These are phyloP conservation scores for Lunularia cruciata DNA, from an alignment of 225 moss, liverwort and hornwort species.

Conservation along the genomic window DNA sequence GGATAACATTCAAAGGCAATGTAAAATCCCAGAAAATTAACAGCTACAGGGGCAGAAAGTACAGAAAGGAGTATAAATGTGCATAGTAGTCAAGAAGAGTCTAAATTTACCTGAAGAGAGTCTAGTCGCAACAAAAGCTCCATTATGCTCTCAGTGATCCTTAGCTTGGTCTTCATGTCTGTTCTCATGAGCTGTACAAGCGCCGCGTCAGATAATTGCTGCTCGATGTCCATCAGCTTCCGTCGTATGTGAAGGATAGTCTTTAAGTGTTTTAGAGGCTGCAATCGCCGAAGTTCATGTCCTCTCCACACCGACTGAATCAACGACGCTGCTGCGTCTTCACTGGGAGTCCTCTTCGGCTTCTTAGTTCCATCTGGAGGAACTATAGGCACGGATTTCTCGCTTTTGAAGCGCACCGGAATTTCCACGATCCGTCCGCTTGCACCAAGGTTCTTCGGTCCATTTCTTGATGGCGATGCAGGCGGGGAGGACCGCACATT, in stretches of 20 bases:
- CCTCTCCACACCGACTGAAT: conserved; percentile 38
- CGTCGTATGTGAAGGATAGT: conserved; percentile 27
- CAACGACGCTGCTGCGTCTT: conserved; percentile 25
- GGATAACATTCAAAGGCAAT: not conserved
- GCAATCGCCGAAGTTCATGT: conserved; percentile 23
- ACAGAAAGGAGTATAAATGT: no score
- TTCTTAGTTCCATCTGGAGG: conserved; percentile 19
- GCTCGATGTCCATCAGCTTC: conserved; percentile 19
- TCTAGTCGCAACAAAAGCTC: conserved; percentile 40
- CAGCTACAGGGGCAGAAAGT: no score
- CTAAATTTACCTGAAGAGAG: conserved; percentile 53
- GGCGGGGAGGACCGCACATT: not conserved
- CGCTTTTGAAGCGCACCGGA: conserved; percentile 17
- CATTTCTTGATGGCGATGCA: not conserved
- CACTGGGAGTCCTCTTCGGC: not conserved
- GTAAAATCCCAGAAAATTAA: no score
- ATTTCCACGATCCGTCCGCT: not conserved
- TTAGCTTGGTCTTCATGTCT: conserved; percentile 17
- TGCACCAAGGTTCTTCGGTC: not conserved
- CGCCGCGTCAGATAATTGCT: conserved; percentile 6
- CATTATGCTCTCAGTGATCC: conserved; percentile 38
- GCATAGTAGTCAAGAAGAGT: no score
- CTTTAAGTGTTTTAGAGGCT: conserved; percentile 41
- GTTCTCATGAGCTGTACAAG: conserved; percentile 9
- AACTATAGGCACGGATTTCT: conserved; percentile 3